Evolutionary conservation across 352 stramenopile species (phyloP), one percentile per base, ranked within the genome.

Genomic region (Phytophthora palmivora): DNA sequence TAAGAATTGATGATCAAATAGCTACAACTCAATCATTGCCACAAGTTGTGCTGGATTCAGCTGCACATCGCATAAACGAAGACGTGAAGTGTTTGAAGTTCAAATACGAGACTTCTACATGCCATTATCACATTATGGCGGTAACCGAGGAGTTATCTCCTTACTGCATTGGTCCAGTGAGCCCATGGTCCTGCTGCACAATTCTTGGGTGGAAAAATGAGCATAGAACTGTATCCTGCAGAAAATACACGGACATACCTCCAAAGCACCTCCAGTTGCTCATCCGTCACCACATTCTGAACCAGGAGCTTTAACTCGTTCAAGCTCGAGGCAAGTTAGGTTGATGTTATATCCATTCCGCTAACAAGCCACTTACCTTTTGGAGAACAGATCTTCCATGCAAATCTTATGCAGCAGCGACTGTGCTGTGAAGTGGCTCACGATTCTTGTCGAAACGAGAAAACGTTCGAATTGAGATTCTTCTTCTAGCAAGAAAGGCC

Each of bases 381-480:
- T 81, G 2, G 34, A 74, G 15, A 79, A 73, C 28, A 92, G 48
- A 43, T 89, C 83, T 37, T 80, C 61, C 18, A 91, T 67, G 14
- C 72, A 82, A 15, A 91, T 74, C 42, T 79, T 84, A 55, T 93
- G 77, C 6, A 93, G 63, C 11, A 92, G 54, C 6, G 82, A 91
- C 51, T 93, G 84, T 21, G 84, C 80, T 24, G 80, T 78, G 48
- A 80, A 88, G 28, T 78, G 60, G 34, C 81, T 92, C 16, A 93
- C 28, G 37, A 89, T 70, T 44, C 63, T 58, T 24, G 84, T 93
- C 11, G 84, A 92, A 10, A 80, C 81, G 15, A 93, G 53, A 62
- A 93, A 91, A 6, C 76, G 75, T 56, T 93, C 84, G 19, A 86
- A 71, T 63, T 91, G 84, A 0, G 84, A 93, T 55, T 90, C 82